Evolutionary conservation across 768 basidiomycete genomes (phyloP).

Genomic region (Gelatoporia subvermispora): DNA sequence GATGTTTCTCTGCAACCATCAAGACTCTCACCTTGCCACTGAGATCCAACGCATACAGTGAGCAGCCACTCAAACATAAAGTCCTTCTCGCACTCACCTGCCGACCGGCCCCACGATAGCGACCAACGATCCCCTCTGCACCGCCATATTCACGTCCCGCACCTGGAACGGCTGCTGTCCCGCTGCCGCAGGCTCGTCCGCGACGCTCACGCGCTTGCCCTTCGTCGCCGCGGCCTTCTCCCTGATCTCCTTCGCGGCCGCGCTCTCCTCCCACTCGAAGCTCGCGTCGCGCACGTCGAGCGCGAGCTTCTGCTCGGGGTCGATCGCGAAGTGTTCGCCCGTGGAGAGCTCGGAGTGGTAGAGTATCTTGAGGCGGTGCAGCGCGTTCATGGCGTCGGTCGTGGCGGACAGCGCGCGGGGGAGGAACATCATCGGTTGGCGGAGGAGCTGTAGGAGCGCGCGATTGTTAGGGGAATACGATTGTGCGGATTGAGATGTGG

Average conservation of each 20-base stretch:
- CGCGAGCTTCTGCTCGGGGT: conserved; percentile 42
- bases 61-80: background rate
- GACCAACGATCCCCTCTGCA: conserved; percentile 54
- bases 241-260: conserved; percentile 12
- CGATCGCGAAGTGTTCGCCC: conserved; percentile 37
- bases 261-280: conserved; percentile 58
- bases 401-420: conserved; percentile 58
- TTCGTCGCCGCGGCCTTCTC: conserved; percentile 9
- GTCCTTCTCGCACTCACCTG: too few relatives aligned
- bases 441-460: conserved; percentile 40
- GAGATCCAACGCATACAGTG: background rate
- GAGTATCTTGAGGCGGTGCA: conserved; percentile 39
- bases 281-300: conserved; percentile 48
- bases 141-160: conserved; percentile 41
- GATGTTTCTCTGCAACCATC: background rate
- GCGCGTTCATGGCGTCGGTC: conserved; percentile 60
- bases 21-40: conserved; percentile 11
- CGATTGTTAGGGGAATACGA: background rate
- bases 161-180: conserved; percentile 43
- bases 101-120: conserved; percentile 70
- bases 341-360: conserved; percentile 54
- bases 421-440: conserved; percentile 66
- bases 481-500: background rate
- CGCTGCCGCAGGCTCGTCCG: conserved; percentile 14
- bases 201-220: conserved; percentile 10